Evolutionary conservation across 1,139 yeast genomes (phyloP), one percentile per base, ranked within the genome.

Genomic region (Pichia inconspicua): DNA sequence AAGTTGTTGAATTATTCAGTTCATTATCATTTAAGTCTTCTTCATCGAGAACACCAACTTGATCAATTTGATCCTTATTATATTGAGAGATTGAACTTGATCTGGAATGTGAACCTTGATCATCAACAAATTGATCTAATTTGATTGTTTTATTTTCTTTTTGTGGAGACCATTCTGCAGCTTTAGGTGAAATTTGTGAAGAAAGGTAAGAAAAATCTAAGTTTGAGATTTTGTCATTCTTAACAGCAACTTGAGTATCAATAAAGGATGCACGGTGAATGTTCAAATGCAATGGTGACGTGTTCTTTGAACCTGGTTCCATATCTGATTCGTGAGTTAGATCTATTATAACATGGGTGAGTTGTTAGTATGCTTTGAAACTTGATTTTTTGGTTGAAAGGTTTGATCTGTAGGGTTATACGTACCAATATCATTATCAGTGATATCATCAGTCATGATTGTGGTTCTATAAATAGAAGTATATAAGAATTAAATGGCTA

Each of bases 141-240:
- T 50, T 38, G 39, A 46, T 14, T 31, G 43, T 40, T 25, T 47
- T 35, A 43, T 52, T 42, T n/a, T 41, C 40, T 11, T 47, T 44
- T 11, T 22, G 25, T 7, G 50, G 48, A 7, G 56, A 52, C 64
- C 63, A 60, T 4, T 58, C 54, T 5, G 61, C 61, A 8, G 64
- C 61, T 56, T 55, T 55, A 32, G 62, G 60, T 3, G 61, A 58
- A 27, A 58, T 38, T 40, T 56, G 57, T 4, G 58, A 53, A 3
- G 55, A 41, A 2, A 60, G 49, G 39, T 62, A 59, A 2, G 58
- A 54, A 48, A 56, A 62, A 40, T 61, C 64, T 17, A 49, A 53
- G 40, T 51, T 55, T 8, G 56, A 53, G 0, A 50, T 39, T 42
- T 43, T 42, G 11, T 40, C 25, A 15, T 7, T 7, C 22, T 34